These are phyloP conservation scores for Corylus avellana DNA, from an alignment of 306 rosid genomes.

Conservation along the genomic window DNA sequence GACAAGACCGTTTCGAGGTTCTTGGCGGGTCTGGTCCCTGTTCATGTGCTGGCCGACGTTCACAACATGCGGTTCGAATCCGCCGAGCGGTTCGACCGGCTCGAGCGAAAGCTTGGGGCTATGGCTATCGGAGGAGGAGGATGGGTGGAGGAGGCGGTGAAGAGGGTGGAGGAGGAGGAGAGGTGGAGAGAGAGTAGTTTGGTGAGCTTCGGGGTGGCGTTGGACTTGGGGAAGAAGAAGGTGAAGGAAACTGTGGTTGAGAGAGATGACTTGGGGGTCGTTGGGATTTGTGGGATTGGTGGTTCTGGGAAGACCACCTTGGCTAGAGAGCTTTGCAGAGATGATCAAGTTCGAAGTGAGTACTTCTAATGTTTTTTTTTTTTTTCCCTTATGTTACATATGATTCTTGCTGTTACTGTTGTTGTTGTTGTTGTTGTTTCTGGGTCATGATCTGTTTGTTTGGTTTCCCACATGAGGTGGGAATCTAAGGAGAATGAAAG, in stretches of 20 bases:
- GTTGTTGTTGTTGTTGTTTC: background rate
- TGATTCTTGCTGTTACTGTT: background rate
- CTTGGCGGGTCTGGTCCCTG: constrained; percentile 60
- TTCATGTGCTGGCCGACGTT: constrained; percentile 74
- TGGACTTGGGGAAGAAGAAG: constrained; percentile 63
- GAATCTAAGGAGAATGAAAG: background rate
- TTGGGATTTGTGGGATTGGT: constrained; percentile 80
- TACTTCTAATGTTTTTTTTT: background rate
- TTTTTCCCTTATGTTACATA: background rate
- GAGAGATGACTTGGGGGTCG: constrained; percentile 44
- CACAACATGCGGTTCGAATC: constrained; percentile 54
- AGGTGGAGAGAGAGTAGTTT: constrained; percentile 35
- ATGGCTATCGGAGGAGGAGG: constrained; percentile 67
- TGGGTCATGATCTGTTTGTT: background rate
- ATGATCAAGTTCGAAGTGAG: constrained; percentile 75
- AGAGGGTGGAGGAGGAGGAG: constrained; percentile 53
- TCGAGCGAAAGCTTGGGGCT: constrained; percentile 56
- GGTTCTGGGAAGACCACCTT: constrained; percentile 97
- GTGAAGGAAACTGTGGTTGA: constrained; percentile 60
- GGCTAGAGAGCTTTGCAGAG: constrained; percentile 69
- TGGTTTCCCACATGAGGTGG: background rate
- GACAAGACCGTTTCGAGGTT: constrained; percentile 60
- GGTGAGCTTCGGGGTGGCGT: constrained; percentile 48
- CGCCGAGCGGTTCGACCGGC: constrained; percentile 62
- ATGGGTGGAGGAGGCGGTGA: constrained; percentile 74